Evolutionary conservation across 805 yeast genomes (phyloP).

Genomic region (Candida tibetensis): DNA sequence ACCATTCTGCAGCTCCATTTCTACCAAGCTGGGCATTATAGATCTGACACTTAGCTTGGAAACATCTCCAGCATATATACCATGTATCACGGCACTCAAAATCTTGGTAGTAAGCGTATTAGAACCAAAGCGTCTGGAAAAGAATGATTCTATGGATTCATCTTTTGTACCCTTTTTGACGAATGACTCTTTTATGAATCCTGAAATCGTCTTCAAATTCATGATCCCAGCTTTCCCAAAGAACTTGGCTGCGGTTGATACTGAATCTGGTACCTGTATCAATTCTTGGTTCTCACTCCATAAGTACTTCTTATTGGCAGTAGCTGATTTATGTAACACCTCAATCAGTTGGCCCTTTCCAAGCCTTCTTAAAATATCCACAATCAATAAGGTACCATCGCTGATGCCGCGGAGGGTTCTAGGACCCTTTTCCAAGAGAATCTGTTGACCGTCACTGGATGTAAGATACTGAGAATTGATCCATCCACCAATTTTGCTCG

Average conservation of each 20-base stretch:
- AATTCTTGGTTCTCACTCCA: constrained; percentile 46
- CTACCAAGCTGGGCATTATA: constrained; percentile 53
- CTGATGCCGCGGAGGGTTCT: constrained; percentile 83
- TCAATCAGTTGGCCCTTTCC: constrained; percentile 49
- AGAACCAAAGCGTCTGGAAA: constrained; percentile 66
- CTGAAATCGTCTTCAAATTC: constrained; percentile 37
- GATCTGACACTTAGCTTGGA: constrained; percentile 61
- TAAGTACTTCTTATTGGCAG: constrained; percentile 72
- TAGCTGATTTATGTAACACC: constrained; percentile 55
- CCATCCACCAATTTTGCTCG: constrained; percentile 71
- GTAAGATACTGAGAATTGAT: constrained; percentile 50
- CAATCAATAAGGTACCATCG: constrained; percentile 67
- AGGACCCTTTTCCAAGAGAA: constrained; percentile 80
- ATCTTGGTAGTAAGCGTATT: constrained; percentile 51
- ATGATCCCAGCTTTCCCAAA: constrained; percentile 44
- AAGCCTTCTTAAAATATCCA: constrained; percentile 55
- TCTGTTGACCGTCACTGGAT: constrained; percentile 19
- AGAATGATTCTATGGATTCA: constrained; percentile 68
- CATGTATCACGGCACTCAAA: constrained; percentile 80
- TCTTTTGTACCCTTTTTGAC: constrained; percentile 41
- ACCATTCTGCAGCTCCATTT: constrained; percentile 58
- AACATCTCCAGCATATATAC: constrained; percentile 80
- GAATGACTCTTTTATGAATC: constrained; percentile 53
- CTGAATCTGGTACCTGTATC: constrained; percentile 52
- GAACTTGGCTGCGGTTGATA: constrained; percentile 25